phyloP scores from a whole-genome alignment of 176 grass and related monocot species.

The Leersia perrieri region DNA sequence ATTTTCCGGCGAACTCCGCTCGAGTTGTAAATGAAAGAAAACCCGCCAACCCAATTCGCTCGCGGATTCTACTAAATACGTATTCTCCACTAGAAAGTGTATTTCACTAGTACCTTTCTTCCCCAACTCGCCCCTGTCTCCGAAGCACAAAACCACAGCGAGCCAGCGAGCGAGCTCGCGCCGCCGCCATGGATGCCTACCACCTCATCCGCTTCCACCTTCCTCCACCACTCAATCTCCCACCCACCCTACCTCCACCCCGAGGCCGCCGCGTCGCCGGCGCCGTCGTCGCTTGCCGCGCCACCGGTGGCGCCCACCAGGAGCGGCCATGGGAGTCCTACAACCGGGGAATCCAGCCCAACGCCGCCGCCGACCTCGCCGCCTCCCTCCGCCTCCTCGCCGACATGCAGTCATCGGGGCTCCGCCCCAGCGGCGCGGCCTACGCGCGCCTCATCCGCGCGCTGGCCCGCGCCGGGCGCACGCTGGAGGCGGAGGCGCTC shows the following conservation, averaged over 20 bases:
- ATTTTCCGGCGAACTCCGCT: no score
- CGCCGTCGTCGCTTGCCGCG: neutral
- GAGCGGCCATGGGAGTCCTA: conserved; percentile 75
- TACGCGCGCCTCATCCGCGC: conserved; percentile 67
- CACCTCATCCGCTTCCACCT: neutral
- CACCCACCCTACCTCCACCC: neutral
- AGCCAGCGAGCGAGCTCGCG: neutral
- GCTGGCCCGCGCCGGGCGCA: conserved; percentile 51
- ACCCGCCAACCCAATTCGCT: neutral
- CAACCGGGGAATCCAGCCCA: conserved; percentile 50
- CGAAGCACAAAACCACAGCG: neutral
- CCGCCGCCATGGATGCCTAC: conserved; percentile 23
- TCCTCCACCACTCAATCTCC: conserved; percentile 14
- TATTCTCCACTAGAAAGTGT: neutral
- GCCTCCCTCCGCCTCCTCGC: conserved; percentile 50
- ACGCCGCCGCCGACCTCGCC: conserved; percentile 30
- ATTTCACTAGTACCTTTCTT: neutral
- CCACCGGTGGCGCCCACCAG: conserved; percentile 9
- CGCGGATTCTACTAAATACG: neutral
- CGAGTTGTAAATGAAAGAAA: no score
- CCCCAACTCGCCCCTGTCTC: neutral
- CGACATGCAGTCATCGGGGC: conserved; percentile 56
- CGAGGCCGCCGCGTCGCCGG: neutral
- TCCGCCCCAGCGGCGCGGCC: conserved; percentile 44
- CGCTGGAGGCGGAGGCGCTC: conserved; percentile 74